Evolutionary conservation across 371 early-diverging fungal genomes (phyloP).

Genomic region (Lichtheimia ornata): DNA sequence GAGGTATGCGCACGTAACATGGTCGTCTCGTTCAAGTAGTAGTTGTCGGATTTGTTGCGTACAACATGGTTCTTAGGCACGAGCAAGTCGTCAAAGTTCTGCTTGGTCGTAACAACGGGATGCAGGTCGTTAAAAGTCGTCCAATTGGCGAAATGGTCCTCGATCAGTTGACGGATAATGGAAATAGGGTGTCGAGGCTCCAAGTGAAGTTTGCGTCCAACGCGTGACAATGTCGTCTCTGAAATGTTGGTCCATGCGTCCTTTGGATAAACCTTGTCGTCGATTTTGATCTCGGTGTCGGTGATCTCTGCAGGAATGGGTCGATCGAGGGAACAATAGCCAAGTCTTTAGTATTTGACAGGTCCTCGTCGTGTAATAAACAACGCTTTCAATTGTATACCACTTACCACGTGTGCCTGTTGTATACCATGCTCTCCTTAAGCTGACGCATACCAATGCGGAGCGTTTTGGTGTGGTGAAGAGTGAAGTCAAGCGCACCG

Average conservation of each 20-base stretch:
- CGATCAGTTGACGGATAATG: conserved; percentile 83
- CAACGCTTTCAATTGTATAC: background rate
- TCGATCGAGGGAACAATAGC: too few species aligned
- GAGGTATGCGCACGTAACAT: conserved; percentile 95
- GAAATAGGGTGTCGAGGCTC: conserved; percentile 86
- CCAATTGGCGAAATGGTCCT: conserved; percentile 67
- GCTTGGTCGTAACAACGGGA: conserved; percentile 81
- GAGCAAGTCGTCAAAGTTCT: conserved; percentile 94
- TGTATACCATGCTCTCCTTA: background rate
- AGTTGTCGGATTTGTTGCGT: conserved; percentile 84
- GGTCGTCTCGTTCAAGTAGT: conserved; percentile 81
- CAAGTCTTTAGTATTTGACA: too few species aligned
- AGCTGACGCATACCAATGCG: background rate
- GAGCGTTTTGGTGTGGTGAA: background rate
- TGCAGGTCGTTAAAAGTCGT: conserved; percentile 64
- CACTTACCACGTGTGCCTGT: conserved; percentile 1
- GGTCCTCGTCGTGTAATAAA: too few species aligned
- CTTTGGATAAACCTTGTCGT: conserved; percentile 51
- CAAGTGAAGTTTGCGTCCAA: conserved; percentile 76
- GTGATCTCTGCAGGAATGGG: conserved; percentile 1
- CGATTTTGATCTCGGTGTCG: conserved; percentile 38
- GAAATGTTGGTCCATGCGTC: conserved; percentile 86
- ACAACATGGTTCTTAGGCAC: conserved; percentile 85
- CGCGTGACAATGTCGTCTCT: conserved; percentile 75
- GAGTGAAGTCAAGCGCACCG: background rate